Evolutionary conservation across 192 early-diverging fungal genomes (phyloP).

Genomic region (Backusella mclennaniae): DNA sequence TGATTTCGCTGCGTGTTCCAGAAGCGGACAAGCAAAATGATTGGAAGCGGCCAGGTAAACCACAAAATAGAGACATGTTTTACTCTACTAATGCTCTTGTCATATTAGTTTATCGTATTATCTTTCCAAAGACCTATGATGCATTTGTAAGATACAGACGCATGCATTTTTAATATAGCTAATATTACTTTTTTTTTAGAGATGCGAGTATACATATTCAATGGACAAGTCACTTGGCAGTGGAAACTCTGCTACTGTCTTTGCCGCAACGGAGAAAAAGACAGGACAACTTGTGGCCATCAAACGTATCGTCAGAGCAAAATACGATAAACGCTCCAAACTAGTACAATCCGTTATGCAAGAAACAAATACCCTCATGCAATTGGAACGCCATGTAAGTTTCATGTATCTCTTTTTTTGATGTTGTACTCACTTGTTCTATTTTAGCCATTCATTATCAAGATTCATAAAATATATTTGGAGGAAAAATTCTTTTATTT

Average conservation of each 20-base stretch:
- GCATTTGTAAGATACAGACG: neutral
- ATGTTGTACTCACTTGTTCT: neutral
- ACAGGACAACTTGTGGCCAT: neutral
- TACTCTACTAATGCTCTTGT: neutral
- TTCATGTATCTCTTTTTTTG: neutral
- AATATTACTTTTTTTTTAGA: neutral
- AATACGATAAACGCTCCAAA: neutral
- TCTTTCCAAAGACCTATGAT: constrained; percentile 4
- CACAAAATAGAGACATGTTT: too few species aligned
- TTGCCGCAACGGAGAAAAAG: neutral
- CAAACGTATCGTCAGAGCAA: neutral
- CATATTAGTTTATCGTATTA: neutral
- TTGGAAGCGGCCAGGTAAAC: neutral
- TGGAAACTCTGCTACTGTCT: constrained; percentile 11
- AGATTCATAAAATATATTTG: constrained; percentile 10
- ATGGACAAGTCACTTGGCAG: neutral
- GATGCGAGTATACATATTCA: neutral
- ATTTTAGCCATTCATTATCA: constrained; percentile 12
- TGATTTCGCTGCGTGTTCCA: neutral
- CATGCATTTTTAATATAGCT: too few species aligned
- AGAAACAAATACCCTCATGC: constrained; percentile 5
- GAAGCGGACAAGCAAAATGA: neutral
- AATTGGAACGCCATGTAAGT: constrained; percentile 20
- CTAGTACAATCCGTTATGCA: neutral
- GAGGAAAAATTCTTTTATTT: constrained; percentile 13